These are phyloP conservation scores for Cutaneotrichosporon mucoides DNA, from an alignment of 1,284 basidiomycete genomes.

Conservation along the genomic window DNA sequence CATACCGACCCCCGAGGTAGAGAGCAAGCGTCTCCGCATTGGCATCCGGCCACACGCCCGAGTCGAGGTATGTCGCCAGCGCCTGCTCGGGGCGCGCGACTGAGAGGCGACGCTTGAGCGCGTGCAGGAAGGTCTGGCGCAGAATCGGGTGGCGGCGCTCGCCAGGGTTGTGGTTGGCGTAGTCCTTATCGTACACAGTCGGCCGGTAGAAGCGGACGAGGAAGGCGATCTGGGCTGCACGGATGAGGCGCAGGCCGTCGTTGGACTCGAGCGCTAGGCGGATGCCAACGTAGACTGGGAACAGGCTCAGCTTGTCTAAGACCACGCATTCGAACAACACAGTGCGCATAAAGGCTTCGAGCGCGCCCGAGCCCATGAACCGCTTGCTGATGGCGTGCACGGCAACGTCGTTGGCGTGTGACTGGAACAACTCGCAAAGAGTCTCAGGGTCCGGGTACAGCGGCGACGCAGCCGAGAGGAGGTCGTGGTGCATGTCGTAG, in stretches of 20 bases:
- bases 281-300: conserved; percentile 68
- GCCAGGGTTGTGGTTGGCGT: conserved; percentile 8
- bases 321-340: conserved; percentile 79
- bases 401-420: conserved; percentile 71
- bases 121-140: conserved; percentile 31
- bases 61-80: not conserved
- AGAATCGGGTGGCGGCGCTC: conserved; percentile 32
- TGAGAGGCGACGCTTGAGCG: conserved; percentile 3
- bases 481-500: conserved; percentile 69
- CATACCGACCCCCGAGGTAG: conserved; percentile 24
- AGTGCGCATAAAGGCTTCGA: conserved; percentile 66
- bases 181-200: conserved; percentile 26
- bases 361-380: conserved; percentile 58
- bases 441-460: conserved; percentile 60
- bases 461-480: conserved; percentile 64
- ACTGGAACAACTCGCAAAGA: conserved; percentile 73
- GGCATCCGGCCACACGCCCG: not conserved
- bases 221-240: conserved; percentile 25
- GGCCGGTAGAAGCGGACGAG: conserved; percentile 28
- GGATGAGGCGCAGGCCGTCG: conserved; percentile 15
- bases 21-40: conserved; percentile 14
- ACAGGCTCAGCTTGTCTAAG: conserved; percentile 75
- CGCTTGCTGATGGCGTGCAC: conserved; percentile 72
- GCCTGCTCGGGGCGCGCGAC: not conserved
- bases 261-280: conserved; percentile 5